phyloP scores from a whole-genome alignment of 2,329 filamentous ascomycete species.

The Colletotrichum somersetense region DNA sequence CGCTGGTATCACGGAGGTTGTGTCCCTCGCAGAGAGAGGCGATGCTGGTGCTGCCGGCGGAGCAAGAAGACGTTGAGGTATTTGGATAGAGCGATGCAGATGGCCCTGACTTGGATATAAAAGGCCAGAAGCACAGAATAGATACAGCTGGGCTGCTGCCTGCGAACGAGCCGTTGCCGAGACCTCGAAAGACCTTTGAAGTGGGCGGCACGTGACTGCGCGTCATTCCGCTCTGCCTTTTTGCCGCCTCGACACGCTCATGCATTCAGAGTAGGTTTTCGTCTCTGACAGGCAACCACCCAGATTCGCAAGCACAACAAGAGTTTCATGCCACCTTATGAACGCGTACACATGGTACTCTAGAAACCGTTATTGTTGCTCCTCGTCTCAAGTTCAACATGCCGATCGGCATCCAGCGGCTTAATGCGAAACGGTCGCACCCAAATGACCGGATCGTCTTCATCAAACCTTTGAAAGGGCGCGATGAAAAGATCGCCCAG shows the following conservation, averaged over 20 bases:
- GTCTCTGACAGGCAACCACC: not conserved
- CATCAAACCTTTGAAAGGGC: constrained; percentile 81
- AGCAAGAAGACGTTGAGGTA: constrained; percentile 41
- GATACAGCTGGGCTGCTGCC: not conserved
- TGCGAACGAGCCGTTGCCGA: not conserved
- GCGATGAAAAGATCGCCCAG: constrained; percentile 71
- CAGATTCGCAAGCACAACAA: not conserved
- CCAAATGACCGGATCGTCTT: constrained; percentile 86
- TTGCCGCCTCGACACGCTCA: constrained; percentile 19
- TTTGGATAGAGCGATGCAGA: not conserved
- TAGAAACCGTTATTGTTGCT: too few species aligned
- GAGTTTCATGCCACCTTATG: too few species aligned
- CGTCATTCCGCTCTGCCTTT: constrained; percentile 23
- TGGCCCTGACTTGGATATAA: not conserved
- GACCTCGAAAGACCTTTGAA: not conserved
- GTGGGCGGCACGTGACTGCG: constrained; percentile 31
- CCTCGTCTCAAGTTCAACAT: constrained; percentile 59
- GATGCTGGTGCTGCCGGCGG: constrained; percentile 66
- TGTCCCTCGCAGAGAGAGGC: constrained; percentile 83
- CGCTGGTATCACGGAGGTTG: constrained; percentile 93
- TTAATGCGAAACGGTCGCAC: constrained; percentile 80
- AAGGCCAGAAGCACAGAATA: not conserved
- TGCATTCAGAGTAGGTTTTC: not conserved
- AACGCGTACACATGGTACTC: too few species aligned
- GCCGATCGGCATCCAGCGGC: constrained; percentile 82